Conservation (phyloP, 192 early-diverging fungal species). For the Geranomyces michiganensis region DNA sequence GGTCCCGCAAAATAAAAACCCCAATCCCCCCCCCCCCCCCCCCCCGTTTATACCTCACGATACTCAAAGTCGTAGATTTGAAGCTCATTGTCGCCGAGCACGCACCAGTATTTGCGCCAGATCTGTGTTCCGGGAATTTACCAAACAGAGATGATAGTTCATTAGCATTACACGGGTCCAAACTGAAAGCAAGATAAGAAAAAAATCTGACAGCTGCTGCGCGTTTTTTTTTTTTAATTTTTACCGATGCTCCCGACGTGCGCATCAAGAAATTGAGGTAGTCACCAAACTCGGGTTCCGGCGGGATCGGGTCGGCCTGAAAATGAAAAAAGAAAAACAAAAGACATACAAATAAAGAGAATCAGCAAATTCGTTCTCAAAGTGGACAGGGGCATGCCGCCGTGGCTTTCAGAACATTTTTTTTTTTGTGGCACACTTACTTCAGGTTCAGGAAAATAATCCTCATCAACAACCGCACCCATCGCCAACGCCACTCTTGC, state of each 20-base stretch:
- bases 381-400: too few relatives aligned
- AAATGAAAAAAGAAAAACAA: conserved; percentile 5
- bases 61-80: conserved; percentile 51
- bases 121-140: conserved; percentile 31
- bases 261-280: conserved; percentile 44
- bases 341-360: not conserved
- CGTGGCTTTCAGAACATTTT: too few relatives aligned
- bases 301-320: conserved; percentile 28
- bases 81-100: conserved; percentile 37
- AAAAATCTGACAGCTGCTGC: too few relatives aligned
- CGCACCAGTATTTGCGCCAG: conserved; percentile 53
- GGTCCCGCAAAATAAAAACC: too few relatives aligned
- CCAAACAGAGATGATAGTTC: too few relatives aligned
- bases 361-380: too few relatives aligned
- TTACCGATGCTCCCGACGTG: conserved; percentile 36
- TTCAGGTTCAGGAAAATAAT: conserved; percentile 31
- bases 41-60: conserved; percentile 35
- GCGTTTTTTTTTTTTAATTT: too few relatives aligned
- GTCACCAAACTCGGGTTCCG: conserved; percentile 38
- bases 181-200: not conserved
- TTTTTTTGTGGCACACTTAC: too few relatives aligned
- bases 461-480: conserved; percentile 46
- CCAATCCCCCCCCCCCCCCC: too few relatives aligned
- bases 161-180: too few relatives aligned
- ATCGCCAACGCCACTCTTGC: conserved; percentile 37